phyloP scores from a whole-genome alignment of 169 alveolate genomes.

The Amoebophrya sp. region DNA sequence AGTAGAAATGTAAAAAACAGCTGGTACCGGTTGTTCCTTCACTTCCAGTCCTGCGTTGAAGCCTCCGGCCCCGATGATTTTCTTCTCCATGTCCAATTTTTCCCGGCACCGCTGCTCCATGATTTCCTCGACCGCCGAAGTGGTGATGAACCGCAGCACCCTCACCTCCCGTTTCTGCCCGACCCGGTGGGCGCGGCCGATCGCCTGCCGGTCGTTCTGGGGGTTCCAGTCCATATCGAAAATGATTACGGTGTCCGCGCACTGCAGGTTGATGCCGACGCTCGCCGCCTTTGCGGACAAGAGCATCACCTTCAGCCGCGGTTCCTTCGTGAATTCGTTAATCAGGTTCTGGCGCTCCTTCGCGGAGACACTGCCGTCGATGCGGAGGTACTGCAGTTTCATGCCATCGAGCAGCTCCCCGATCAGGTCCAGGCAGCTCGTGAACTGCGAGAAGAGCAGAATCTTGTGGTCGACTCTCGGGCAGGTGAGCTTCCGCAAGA shows the following conservation, averaged over 20 bases:
- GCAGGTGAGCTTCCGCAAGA: conserved; percentile 37
- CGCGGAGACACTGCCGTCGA: neutral
- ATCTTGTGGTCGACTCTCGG: conserved; percentile 73
- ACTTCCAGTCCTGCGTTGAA: neutral
- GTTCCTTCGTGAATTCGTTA: neutral
- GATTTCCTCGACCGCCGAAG: conserved; percentile 73
- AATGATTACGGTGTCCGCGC: conserved; percentile 69
- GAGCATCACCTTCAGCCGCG: neutral
- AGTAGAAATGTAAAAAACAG: too few relatives aligned
- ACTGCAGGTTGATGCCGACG: conserved; percentile 78
- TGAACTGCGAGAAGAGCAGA: conserved; percentile 80
- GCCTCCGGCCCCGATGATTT: neutral
- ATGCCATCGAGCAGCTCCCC: conserved; percentile 56
- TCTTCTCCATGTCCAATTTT: conserved; percentile 72
- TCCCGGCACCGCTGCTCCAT: conserved; percentile 70
- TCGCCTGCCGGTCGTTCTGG: conserved; percentile 60
- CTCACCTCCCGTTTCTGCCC: conserved; percentile 84
- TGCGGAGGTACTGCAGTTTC: neutral
- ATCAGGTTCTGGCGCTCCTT: neutral
- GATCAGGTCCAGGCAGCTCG: conserved; percentile 71
- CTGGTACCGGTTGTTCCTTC: neutral
- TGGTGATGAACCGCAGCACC: conserved; percentile 36
- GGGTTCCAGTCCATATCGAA: neutral
- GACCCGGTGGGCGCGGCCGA: conserved; percentile 83
- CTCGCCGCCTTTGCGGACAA: conserved; percentile 46